Evolutionary conservation across 768 basidiomycete genomes (phyloP).

Genomic region (Mycena rosella): DNA sequence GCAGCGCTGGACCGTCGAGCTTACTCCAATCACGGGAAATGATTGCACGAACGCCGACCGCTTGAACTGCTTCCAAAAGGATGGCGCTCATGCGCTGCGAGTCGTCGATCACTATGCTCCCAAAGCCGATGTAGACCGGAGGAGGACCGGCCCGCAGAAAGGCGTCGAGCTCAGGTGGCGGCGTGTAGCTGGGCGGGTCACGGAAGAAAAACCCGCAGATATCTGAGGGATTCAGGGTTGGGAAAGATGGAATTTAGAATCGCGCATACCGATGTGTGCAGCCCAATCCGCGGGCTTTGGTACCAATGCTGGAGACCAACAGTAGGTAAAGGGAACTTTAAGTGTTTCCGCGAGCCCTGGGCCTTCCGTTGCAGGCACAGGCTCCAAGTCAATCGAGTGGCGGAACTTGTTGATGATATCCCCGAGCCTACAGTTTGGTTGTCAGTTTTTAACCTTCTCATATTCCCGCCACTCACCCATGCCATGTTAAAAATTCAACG

Average conservation of each 20-base stretch:
- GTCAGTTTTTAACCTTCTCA: background rate
- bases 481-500: constrained; percentile 59
- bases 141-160: constrained; percentile 51
- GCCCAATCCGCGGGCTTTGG: constrained; percentile 59
- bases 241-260: constrained; percentile 43
- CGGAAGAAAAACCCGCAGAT: constrained; percentile 59
- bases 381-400: constrained; percentile 49
- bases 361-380: constrained; percentile 52
- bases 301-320: constrained; percentile 53
- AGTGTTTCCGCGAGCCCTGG: constrained; percentile 51
- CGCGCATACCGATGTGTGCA: constrained; percentile 53
- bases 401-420: constrained; percentile 60
- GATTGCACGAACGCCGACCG: constrained; percentile 55
- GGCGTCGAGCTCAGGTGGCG: constrained; percentile 45
- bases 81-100: constrained; percentile 40
- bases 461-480: constrained; percentile 44
- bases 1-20: constrained; percentile 46
- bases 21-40: constrained; percentile 60
- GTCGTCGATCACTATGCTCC: constrained; percentile 39
- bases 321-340: constrained; percentile 57
- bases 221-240: constrained; percentile 47
- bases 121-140: constrained; percentile 61
- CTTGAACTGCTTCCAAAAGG: constrained; percentile 54
- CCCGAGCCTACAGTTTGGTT: constrained; percentile 47
- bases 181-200: constrained; percentile 48